phyloP scores from a whole-genome alignment of 2,329 filamentous ascomycete species.

The Trichoderma oligosporum region DNA sequence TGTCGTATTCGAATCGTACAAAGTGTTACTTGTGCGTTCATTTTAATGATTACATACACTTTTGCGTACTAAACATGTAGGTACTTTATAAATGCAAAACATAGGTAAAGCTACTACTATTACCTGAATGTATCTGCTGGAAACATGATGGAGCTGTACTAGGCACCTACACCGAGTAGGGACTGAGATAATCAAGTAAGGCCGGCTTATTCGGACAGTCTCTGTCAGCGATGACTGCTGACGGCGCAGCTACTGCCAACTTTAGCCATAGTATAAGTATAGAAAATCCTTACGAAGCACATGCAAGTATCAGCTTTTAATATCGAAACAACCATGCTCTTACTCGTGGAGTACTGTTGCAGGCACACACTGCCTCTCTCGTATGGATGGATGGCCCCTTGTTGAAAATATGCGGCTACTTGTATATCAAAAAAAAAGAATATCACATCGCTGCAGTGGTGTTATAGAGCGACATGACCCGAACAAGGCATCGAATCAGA shows the following conservation, averaged over 20 bases:
- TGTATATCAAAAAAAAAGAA: no score
- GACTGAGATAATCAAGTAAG: no score
- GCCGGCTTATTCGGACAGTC: conserved; percentile 10
- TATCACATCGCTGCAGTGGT: neutral
- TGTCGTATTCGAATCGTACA: no score
- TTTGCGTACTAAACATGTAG: no score
- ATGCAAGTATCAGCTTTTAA: neutral
- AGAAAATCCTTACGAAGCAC: neutral
- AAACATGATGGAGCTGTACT: no score
- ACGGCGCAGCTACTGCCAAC: neutral
- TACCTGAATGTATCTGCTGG: no score
- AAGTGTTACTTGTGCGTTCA: no score
- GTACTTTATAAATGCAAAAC: no score
- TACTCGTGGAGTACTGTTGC: neutral
- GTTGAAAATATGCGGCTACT: neutral
- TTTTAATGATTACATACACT: no score
- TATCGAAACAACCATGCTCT: neutral
- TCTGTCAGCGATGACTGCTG: conserved; percentile 7
- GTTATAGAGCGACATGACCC: neutral
- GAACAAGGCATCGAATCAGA: conserved; percentile 11
- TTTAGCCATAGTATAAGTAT: neutral
- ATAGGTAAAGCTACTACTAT: no score
- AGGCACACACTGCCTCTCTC: neutral
- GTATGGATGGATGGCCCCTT: neutral
- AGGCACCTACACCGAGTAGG: no score